Evolutionary conservation across 257 asterid species (phyloP).

Genomic region (Solanum bukasovii): DNA sequence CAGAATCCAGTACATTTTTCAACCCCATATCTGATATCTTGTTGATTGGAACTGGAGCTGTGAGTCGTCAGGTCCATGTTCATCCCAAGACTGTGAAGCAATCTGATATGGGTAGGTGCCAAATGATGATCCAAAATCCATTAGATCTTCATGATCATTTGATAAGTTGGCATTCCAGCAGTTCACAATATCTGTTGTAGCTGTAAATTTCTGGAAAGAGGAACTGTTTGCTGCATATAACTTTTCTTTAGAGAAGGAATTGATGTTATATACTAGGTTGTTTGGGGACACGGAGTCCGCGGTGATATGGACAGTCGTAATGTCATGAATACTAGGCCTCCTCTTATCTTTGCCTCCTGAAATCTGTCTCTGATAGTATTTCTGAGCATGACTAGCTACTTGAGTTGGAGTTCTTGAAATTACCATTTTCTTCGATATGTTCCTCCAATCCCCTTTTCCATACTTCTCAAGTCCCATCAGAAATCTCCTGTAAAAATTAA

Average conservation of each 20-base stretch:
- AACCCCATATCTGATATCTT: background rate
- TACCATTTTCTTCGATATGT: slow-evolving; percentile 59
- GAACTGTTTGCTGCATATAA: background rate
- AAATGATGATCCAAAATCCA: slow-evolving; percentile 22
- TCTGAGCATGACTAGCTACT: slow-evolving; percentile 94
- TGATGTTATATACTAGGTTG: background rate
- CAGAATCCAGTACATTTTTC: background rate
- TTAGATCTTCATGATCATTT: slow-evolving; percentile 17
- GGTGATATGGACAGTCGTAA: slow-evolving; percentile 35
- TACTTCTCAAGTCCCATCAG: slow-evolving; percentile 55
- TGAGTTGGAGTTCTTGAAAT: slow-evolving; percentile 70
- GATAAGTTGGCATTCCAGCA: slow-evolving; percentile 1
- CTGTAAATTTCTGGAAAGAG: slow-evolving; percentile 15
- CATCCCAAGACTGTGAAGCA: background rate
- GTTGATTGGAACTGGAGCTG: background rate
- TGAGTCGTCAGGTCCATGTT: background rate
- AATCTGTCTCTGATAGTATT: slow-evolving; percentile 61
- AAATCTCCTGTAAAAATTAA: slow-evolving; percentile 32
- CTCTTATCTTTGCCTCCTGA: slow-evolving; percentile 60
- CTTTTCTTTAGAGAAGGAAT: slow-evolving; percentile 1
- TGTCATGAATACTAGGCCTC: slow-evolving; percentile 83
- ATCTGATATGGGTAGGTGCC: background rate
- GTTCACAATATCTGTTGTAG: background rate
- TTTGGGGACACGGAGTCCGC: slow-evolving; percentile 5
- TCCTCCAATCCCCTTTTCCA: slow-evolving; percentile 88